phyloP scores from a whole-genome alignment of 2,329 filamentous ascomycete species.

The Myriosclerotinia scirpicola region DNA sequence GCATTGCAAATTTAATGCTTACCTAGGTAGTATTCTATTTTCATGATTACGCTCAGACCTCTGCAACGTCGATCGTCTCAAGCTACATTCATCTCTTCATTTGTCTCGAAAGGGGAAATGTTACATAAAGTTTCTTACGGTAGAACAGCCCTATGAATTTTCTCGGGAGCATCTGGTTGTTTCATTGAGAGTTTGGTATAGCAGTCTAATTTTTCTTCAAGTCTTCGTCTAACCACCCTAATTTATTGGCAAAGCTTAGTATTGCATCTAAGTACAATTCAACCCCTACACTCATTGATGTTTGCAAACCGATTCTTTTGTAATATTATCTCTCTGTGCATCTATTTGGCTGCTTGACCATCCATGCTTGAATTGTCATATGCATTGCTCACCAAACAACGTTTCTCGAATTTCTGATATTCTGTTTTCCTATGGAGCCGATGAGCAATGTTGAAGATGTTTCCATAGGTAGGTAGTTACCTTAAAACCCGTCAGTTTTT shows the following conservation, averaged over 20 bases:
- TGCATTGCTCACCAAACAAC: background rate
- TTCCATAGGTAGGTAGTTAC: slow-evolving; percentile 6
- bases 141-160: background rate
- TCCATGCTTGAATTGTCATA: background rate
- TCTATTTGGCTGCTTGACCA: background rate
- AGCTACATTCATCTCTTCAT: background rate
- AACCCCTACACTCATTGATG: background rate
- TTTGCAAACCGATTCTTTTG: background rate
- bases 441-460: background rate
- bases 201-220: background rate
- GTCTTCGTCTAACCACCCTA: background rate
- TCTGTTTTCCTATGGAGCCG: background rate
- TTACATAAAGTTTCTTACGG: background rate
- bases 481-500: background rate
- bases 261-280: background rate
- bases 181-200: slow-evolving; percentile 5
- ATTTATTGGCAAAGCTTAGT: background rate
- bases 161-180: background rate
- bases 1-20: background rate
- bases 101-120: background rate
- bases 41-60: slow-evolving; percentile 10
- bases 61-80: slow-evolving; percentile 8
- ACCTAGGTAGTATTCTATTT: background rate
- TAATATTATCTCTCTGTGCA: background rate
- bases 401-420: background rate